Conservation (phyloP, 23 red algal species). For the Porphyridium purpureum region DNA sequence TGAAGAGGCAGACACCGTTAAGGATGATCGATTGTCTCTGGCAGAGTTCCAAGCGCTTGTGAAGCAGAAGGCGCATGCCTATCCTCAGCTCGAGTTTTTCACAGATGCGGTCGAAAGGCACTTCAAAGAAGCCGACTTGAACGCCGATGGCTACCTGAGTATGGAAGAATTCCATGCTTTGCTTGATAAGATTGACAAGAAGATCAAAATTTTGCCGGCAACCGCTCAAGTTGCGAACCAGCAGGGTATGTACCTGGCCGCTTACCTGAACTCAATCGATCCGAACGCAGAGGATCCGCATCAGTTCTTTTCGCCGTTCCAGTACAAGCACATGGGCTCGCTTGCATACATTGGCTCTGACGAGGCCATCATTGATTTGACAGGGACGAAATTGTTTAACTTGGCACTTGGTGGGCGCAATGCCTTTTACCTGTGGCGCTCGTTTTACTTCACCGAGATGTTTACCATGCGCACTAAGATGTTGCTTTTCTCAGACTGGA, state of each 20-base stretch:
- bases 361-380: not conserved
- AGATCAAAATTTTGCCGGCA: not conserved
- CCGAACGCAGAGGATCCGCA: not conserved
- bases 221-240: not conserved
- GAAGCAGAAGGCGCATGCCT: not conserved
- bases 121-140: not conserved
- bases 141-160: not conserved
- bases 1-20: not conserved
- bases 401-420: not conserved
- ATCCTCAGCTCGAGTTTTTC: slow-evolving; percentile 1
- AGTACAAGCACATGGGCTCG: not conserved
- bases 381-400: not conserved
- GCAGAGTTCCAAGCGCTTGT: not conserved
- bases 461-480: not conserved
- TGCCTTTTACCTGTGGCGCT: slow-evolving; percentile 1
- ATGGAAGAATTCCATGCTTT: not conserved
- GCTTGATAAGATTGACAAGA: not conserved
- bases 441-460: slow-evolving; percentile 1
- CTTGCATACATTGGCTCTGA: not conserved
- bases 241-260: not conserved
- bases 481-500: not conserved
- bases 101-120: not conserved
- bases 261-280: not conserved
- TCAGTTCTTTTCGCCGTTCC: not conserved
- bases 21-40: not conserved